These are phyloP conservation scores for Protomyces pachydermus DNA, from an alignment of 1,139 yeast species.

Conservation along the genomic window DNA sequence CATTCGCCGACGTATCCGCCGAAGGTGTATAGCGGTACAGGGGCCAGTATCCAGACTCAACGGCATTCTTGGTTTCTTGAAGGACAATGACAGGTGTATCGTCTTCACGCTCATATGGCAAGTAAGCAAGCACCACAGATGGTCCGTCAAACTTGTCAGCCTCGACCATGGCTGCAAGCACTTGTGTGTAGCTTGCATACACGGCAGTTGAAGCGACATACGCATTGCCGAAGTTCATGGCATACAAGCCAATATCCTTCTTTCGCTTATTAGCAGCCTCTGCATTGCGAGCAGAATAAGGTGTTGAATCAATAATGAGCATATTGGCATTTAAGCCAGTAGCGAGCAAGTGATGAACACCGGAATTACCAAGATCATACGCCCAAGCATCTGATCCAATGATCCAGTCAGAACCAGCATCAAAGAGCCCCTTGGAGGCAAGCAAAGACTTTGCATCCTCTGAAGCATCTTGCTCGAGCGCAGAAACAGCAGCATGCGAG, in stretches of 20 bases:
- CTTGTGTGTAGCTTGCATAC: conserved; percentile 88
- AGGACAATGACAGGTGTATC: conserved; percentile 70
- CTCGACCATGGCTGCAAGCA: conserved; percentile 79
- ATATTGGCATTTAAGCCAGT: conserved; percentile 75
- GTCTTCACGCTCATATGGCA: conserved; percentile 65
- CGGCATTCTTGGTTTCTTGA: conserved; percentile 83
- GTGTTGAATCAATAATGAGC: conserved; percentile 86
- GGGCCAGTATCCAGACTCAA: conserved; percentile 95
- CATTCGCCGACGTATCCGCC: conserved; percentile 41
- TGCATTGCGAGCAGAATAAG: conserved; percentile 49
- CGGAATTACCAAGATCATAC: conserved; percentile 84
- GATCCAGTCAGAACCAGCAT: conserved; percentile 63
- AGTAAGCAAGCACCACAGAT: conserved; percentile 80
- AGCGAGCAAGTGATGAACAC: conserved; percentile 77
- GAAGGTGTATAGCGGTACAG: conserved; percentile 77
- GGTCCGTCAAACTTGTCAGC: conserved; percentile 88
- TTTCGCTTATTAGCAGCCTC: conserved; percentile 48
- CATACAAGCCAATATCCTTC: conserved; percentile 90
- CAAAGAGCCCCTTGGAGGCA: conserved; percentile 46
- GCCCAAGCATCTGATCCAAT: conserved; percentile 96
- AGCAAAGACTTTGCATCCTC: conserved; percentile 48
- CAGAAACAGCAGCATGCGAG: conserved; percentile 39
- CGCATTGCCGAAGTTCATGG: conserved; percentile 86
- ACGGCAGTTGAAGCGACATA: conserved; percentile 95
- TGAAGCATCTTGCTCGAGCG: conserved; percentile 46